Conservation (phyloP, 192 early-diverging fungal species). For the Backusella parvicylindrica region DNA sequence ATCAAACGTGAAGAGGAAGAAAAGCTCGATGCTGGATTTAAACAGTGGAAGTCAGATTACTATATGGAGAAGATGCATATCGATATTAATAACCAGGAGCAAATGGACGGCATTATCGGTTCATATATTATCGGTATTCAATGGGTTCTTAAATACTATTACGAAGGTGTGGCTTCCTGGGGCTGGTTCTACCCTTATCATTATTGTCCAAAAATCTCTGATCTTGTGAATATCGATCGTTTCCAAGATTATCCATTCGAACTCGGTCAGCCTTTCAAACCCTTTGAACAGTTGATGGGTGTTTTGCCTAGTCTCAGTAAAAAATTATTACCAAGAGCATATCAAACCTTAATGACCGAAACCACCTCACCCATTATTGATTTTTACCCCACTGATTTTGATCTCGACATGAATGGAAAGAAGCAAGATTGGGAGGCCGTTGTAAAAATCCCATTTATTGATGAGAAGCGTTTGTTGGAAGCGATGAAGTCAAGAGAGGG, state of each 20-base stretch:
- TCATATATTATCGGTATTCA: slow-evolving; percentile 92
- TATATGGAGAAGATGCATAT: slow-evolving; percentile 47
- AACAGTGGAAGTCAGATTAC: slow-evolving; percentile 53
- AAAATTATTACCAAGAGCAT: slow-evolving; percentile 76
- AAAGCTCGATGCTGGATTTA: slow-evolving; percentile 70
- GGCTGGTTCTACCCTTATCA: slow-evolving; percentile 98
- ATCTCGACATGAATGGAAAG: slow-evolving; percentile 96
- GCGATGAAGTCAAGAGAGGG: slow-evolving; percentile 74
- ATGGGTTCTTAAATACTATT: slow-evolving; percentile 98
- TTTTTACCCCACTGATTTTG: slow-evolving; percentile 90
- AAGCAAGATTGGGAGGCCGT: slow-evolving; percentile 98
- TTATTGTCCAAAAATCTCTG: slow-evolving; percentile 92
- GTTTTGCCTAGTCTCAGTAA: slow-evolving; percentile 88
- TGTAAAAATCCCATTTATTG: slow-evolving; percentile 97
- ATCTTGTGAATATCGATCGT: slow-evolving; percentile 46
- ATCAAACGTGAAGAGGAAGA: slow-evolving; percentile 49
- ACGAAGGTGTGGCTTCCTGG: slow-evolving; percentile 94
- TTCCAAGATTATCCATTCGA: slow-evolving; percentile 72
- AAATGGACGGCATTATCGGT: slow-evolving; percentile 59
- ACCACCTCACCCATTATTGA: slow-evolving; percentile 88
- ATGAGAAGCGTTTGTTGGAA: slow-evolving; percentile 76
- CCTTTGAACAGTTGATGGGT: slow-evolving; percentile 98
- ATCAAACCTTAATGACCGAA: slow-evolving; percentile 82
- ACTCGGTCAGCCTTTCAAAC: slow-evolving; percentile 84
- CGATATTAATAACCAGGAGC: slow-evolving; percentile 35